phyloP scores from a whole-genome alignment of 192 early-diverging fungal genomes.

The Polychytrium aggregatum region DNA sequence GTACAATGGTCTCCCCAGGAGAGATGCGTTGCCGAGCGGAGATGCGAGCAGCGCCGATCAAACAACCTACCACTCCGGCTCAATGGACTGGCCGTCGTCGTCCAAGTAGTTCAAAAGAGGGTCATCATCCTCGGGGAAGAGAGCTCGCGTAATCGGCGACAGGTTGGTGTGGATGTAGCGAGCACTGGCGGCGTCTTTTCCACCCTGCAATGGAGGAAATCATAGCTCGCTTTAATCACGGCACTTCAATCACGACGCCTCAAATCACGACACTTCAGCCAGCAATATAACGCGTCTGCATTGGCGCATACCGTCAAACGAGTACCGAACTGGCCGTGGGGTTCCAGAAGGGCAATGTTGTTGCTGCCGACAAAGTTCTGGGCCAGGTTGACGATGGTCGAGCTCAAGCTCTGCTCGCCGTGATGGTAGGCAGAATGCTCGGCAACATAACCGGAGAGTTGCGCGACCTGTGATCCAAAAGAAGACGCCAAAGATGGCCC shows the following conservation, averaged over 20 bases:
- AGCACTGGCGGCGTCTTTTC: slow-evolving; percentile 89
- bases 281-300: not conserved
- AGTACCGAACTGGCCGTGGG: slow-evolving; percentile 87
- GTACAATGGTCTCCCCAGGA: too few relatives aligned
- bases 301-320: slow-evolving; percentile 42
- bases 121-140: slow-evolving; percentile 78
- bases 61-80: slow-evolving; percentile 94
- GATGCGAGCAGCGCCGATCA: too few relatives aligned
- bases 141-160: slow-evolving; percentile 52
- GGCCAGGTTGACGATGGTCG: slow-evolving; percentile 87
- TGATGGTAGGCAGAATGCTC: slow-evolving; percentile 92
- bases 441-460: slow-evolving; percentile 78
- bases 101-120: slow-evolving; percentile 66
- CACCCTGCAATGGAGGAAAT: slow-evolving; percentile 63
- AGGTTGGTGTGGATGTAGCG: slow-evolving; percentile 92
- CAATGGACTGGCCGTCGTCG: slow-evolving; percentile 83
- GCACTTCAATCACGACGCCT: not conserved
- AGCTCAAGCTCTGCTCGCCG: slow-evolving; percentile 70
- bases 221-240: not conserved
- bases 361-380: slow-evolving; percentile 94
- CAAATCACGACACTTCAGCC: too few relatives aligned
- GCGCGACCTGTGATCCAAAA: slow-evolving; percentile 42
- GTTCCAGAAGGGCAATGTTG: slow-evolving; percentile 78
- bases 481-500: too few relatives aligned
- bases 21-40: too few relatives aligned